Conservation (phyloP, 2,329 filamentous ascomycete genomes). For the Seiridium unicorne region DNA sequence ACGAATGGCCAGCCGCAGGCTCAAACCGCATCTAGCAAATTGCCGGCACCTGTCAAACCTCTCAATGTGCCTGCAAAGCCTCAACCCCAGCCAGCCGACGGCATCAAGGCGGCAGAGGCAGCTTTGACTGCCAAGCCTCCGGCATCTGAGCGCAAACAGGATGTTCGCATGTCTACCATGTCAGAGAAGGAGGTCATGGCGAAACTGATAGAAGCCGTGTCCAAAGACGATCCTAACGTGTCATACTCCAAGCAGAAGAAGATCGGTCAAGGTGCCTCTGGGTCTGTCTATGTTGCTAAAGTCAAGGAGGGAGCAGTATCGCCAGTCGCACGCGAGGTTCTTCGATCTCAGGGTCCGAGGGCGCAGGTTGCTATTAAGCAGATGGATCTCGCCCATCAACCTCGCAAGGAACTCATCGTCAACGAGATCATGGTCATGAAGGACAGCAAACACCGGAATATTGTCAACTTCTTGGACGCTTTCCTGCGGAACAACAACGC, state of each 20-base stretch:
- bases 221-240: conserved; percentile 88
- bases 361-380: conserved; percentile 98
- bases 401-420: conserved; percentile 95
- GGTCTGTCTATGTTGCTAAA: conserved; percentile 96
- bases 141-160: conserved; percentile 74
- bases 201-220: conserved; percentile 89
- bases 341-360: conserved; percentile 75
- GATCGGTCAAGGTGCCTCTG: conserved; percentile 96
- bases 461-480: conserved; percentile 97
- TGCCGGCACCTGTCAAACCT: conserved; percentile 70
- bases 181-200: conserved; percentile 96
- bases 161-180: conserved; percentile 98
- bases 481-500: conserved; percentile 93
- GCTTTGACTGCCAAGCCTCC: conserved; percentile 82
- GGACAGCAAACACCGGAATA: conserved; percentile 96
- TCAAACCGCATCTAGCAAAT: conserved; percentile 40
- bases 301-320: conserved; percentile 88
- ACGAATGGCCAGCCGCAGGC: conserved; percentile 45
- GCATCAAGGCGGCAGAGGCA: conserved; percentile 85
- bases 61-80: conserved; percentile 75
- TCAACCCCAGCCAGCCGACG: conserved; percentile 52
- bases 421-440: conserved; percentile 99
- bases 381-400: conserved; percentile 97
- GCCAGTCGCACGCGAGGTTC: conserved; percentile 72
- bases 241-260: conserved; percentile 99